A percentile compares a stretch with the other conserved stretches of the same genome.
phyloP scores from a whole-genome alignment of 768 basidiomycete genomes.

The Mycena crocata region DNA sequence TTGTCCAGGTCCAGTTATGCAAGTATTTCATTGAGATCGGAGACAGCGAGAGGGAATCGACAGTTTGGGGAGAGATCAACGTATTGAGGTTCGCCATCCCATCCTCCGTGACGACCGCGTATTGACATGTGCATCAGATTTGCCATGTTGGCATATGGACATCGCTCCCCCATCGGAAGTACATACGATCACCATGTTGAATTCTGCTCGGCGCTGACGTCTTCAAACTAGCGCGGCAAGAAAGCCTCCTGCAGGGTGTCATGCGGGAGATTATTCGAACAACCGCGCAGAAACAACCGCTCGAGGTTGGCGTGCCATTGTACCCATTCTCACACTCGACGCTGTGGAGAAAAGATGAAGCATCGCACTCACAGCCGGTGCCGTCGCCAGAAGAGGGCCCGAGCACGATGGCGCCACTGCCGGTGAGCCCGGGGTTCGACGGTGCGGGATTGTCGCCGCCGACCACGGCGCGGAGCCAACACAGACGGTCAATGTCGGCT shows the following conservation, averaged over 20 bases:
- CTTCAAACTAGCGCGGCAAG: conserved; percentile 74
- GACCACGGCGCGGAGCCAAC: neutral
- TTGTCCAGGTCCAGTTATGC: conserved; percentile 87
- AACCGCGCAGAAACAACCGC: conserved; percentile 83
- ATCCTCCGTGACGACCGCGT: conserved; percentile 3
- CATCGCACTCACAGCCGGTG: conserved; percentile 46
- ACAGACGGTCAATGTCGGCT: conserved; percentile 21
- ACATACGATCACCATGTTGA: conserved; percentile 45
- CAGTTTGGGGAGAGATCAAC: conserved; percentile 91
- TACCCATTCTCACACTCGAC: conserved; percentile 84
- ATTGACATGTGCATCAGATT: conserved; percentile 57
- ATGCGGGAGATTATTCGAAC: conserved; percentile 89
- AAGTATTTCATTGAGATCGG: conserved; percentile 87
- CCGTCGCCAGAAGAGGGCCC: conserved; percentile 39
- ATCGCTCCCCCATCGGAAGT: conserved; percentile 87
- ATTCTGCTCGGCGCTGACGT: conserved; percentile 24
- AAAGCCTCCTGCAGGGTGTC: conserved; percentile 81
- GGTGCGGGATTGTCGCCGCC: conserved; percentile 26
- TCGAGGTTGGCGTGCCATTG: conserved; percentile 83
- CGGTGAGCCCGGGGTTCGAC: conserved; percentile 27
- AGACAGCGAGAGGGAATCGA: conserved; percentile 79
- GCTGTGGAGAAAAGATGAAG: conserved; percentile 65
- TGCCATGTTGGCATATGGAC: conserved; percentile 87
- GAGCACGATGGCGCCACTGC: conserved; percentile 24
- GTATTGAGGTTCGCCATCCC: conserved; percentile 68